phyloP scores from a whole-genome alignment of 2,329 filamentous ascomycete species.

The Byssochlamys sp. region DNA sequence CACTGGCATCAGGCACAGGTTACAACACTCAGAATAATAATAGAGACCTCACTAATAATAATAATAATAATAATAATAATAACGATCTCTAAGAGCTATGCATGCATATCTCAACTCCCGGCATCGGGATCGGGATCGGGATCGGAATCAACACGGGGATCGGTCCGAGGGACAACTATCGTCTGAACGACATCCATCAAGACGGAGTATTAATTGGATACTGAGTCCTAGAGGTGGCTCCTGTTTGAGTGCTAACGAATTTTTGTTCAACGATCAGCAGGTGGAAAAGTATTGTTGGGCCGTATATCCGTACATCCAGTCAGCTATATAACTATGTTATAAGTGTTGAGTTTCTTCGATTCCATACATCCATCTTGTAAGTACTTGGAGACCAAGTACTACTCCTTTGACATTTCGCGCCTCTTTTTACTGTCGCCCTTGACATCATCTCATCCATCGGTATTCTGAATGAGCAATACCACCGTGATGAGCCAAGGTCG shows the following conservation, averaged over 20 bases:
- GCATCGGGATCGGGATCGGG: not conserved
- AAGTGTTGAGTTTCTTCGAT: no score
- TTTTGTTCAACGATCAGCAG: not conserved
- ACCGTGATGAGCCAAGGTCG: not conserved
- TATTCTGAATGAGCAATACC: not conserved
- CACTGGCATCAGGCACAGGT: no score
- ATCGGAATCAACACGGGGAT: not conserved
- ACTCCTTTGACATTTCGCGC: not conserved
- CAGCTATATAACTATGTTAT: no score
- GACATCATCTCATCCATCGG: not conserved
- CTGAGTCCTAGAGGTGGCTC: not conserved
- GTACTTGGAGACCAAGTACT: not conserved
- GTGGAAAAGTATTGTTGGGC: not conserved
- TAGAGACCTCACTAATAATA: no score
- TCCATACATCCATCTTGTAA: no score
- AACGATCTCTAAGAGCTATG: no score
- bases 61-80: no score
- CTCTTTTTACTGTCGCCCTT: not conserved
- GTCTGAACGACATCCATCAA: not conserved
- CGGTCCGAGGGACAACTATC: not conserved
- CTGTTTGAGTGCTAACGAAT: not conserved
- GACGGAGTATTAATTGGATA: not conserved
- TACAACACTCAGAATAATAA: no score
- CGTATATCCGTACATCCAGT: no score
- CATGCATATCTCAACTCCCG: no score